phyloP scores from a whole-genome alignment of 768 basidiomycete genomes.

The Termitomyces sp. region DNA sequence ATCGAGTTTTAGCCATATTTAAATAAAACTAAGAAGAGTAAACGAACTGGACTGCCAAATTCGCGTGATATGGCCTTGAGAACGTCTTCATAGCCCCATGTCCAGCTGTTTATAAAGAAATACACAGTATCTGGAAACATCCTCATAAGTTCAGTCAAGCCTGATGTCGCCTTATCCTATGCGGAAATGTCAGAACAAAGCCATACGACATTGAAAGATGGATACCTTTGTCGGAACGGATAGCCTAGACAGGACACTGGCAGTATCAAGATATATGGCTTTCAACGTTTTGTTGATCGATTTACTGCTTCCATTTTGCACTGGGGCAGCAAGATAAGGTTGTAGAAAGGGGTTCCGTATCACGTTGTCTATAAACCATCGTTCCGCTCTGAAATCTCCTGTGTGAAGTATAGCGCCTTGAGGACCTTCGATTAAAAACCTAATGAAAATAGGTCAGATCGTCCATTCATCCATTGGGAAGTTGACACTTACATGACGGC shows the following conservation, averaged over 20 bases:
- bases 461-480: neutral
- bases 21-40: neutral
- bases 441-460: constrained; percentile 24
- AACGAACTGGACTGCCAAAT: constrained; percentile 60
- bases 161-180: constrained; percentile 64
- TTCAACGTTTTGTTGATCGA: constrained; percentile 49
- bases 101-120: constrained; percentile 94
- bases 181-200: neutral
- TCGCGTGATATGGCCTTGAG: constrained; percentile 68
- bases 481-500: constrained; percentile 71
- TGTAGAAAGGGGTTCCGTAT: constrained; percentile 68
- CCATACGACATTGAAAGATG: neutral
- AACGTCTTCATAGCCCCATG: constrained; percentile 94
- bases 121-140: constrained; percentile 60
- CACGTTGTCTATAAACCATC: constrained; percentile 70
- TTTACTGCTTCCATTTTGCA: neutral
- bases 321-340: constrained; percentile 52
- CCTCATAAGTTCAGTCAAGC: constrained; percentile 67
- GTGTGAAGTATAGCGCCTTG: constrained; percentile 82
- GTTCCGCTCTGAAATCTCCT: constrained; percentile 89
- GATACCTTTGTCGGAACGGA: constrained; percentile 60
- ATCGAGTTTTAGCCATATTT: neutral
- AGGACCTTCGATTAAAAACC: constrained; percentile 80
- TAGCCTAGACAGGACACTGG: constrained; percentile 50
- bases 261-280: constrained; percentile 84